Evolutionary conservation across 176 grass and related monocot species (phyloP).

Genomic region (Oryza glaberrima): DNA sequence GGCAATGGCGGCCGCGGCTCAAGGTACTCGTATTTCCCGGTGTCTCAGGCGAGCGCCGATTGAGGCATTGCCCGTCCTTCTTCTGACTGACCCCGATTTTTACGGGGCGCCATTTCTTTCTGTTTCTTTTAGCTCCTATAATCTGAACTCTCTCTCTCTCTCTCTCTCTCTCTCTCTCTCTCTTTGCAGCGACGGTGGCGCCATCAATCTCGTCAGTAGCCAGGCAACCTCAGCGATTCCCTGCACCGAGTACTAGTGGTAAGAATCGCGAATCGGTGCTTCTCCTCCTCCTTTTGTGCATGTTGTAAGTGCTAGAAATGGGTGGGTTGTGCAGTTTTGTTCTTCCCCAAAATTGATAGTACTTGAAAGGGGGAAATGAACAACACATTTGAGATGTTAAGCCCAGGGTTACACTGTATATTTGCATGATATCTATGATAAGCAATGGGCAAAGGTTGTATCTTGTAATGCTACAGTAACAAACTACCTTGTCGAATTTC

Average conservation of each 20-base stretch:
- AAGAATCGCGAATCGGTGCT: background rate
- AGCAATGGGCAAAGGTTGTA: background rate
- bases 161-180: background rate
- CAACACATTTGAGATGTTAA: background rate
- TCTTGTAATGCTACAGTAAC: background rate
- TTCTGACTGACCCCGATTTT: background rate
- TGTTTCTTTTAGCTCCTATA: background rate
- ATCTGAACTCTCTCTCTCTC: background rate
- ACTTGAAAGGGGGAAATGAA: background rate
- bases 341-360: background rate
- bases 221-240: conserved; percentile 16
- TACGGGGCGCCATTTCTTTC: background rate
- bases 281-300: background rate
- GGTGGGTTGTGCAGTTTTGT: background rate
- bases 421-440: background rate
- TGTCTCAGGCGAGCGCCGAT: no score
- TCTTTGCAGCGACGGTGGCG: conserved; percentile 39
- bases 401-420: background rate
- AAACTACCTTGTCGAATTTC: conserved; percentile 17
- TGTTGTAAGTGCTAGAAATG: background rate
- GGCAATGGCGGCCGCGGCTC: no score
- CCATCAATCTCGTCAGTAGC: background rate
- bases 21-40: no score
- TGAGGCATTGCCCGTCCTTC: background rate
- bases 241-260: conserved; percentile 18